These are phyloP conservation scores for Tetradesmus obliquus DNA, from an alignment of 139 green algal species.

Conservation along the genomic window DNA sequence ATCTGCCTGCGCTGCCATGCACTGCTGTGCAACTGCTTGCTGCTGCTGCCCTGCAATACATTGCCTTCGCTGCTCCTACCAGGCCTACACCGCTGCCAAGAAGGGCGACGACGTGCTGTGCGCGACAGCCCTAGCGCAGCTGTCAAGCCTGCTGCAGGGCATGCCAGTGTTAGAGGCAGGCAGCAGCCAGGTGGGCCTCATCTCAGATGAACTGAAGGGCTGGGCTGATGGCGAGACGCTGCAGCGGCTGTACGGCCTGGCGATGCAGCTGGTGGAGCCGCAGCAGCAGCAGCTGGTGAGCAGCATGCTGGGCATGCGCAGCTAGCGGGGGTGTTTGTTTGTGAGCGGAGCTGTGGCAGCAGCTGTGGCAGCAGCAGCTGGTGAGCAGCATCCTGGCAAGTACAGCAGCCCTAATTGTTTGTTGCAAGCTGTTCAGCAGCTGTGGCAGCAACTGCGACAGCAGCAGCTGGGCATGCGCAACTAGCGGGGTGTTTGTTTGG, in stretches of 20 bases:
- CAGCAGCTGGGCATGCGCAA: too few species aligned
- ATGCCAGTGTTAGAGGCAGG: slow-evolving; percentile 45
- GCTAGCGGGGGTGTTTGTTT: not conserved
- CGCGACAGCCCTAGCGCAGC: slow-evolving; percentile 38
- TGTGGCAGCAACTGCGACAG: too few species aligned
- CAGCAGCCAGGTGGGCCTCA: slow-evolving; percentile 47
- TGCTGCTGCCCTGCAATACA: not conserved
- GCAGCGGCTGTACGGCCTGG: slow-evolving; percentile 1
- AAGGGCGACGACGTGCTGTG: not conserved
- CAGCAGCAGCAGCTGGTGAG: slow-evolving; percentile 15
- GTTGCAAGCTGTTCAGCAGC: too few species aligned
- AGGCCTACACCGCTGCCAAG: slow-evolving; percentile 45
- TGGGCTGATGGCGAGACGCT: slow-evolving; percentile 25
- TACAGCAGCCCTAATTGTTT: not conserved
- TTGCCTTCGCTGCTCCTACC: not conserved
- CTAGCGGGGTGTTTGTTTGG: too few species aligned
- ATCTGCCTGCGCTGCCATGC: too few species aligned
- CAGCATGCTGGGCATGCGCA: slow-evolving; percentile 13
- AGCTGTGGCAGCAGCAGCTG: not conserved
- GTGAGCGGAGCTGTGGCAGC: not conserved
- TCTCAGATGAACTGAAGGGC: slow-evolving; percentile 49
- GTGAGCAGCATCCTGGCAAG: not conserved
- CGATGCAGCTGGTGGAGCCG: slow-evolving; percentile 13
- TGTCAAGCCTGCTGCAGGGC: slow-evolving; percentile 48
- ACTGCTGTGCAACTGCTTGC: not conserved